phyloP scores from a whole-genome alignment of 805 yeast species.

The Isabelozyma gotoi region DNA sequence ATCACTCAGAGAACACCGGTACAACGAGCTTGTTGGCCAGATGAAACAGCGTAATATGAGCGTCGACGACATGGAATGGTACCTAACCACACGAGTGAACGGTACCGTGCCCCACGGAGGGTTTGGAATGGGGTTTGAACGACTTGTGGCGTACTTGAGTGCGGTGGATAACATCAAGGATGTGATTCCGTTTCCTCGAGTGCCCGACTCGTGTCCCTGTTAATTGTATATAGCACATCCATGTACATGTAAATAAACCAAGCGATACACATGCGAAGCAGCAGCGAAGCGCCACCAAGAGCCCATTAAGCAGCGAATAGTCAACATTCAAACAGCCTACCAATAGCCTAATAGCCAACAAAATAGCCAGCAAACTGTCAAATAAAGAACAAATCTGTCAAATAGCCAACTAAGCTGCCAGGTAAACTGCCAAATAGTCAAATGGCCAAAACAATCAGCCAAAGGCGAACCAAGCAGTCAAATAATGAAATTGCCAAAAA shows the following conservation, averaged over 20 bases:
- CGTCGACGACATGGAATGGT: constrained; percentile 71
- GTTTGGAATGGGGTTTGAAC: constrained; percentile 91
- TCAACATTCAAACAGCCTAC: no score
- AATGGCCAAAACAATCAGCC: no score
- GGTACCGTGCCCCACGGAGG: constrained; percentile 97
- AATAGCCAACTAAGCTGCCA: no score
- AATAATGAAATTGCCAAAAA: no score
- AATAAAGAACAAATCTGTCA: no score
- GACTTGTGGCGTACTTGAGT: constrained; percentile 71
- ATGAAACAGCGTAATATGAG: constrained; percentile 60
- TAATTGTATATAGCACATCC: constrained; percentile 11
- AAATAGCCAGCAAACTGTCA: no score
- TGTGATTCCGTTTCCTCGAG: constrained; percentile 83
- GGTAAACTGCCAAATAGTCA: no score
- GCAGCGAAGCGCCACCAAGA: no score
- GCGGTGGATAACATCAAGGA: constrained; percentile 82
- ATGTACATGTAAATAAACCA: no score
- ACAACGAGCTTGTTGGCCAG: constrained; percentile 45
- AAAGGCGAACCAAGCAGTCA: no score
- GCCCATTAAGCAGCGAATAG: no score
- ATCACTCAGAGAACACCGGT: constrained; percentile 78
- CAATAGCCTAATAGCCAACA: neutral
- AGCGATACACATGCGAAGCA: no score
- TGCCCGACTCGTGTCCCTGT: constrained; percentile 44
- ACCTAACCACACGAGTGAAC: constrained; percentile 64